phyloP scores from a whole-genome alignment of 768 basidiomycete genomes.

The Asterophora parasitica region DNA sequence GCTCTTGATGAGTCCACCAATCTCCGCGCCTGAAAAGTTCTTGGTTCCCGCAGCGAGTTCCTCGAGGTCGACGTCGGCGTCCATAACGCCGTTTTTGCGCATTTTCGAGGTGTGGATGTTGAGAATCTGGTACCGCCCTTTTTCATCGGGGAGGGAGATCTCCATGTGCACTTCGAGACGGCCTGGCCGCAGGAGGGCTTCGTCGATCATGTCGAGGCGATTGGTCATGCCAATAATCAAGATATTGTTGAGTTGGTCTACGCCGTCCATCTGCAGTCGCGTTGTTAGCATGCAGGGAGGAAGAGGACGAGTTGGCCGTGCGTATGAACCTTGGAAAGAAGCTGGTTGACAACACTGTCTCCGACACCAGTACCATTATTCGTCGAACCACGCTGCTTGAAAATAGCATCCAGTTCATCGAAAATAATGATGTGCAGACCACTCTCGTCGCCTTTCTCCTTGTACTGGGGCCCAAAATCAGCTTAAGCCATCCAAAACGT shows the following conservation, averaged over 20 bases:
- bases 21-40: conserved; percentile 98
- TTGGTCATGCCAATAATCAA: conserved; percentile 99
- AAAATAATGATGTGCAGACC: conserved; percentile 99
- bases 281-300: neutral
- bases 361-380: conserved; percentile 93
- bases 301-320: neutral
- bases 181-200: conserved; percentile 93
- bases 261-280: conserved; percentile 89
- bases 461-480: conserved; percentile 55
- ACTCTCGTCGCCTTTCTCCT: conserved; percentile 95
- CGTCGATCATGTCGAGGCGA: conserved; percentile 97
- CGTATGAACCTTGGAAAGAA: conserved; percentile 80
- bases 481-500: neutral
- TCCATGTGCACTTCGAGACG: conserved; percentile 99
- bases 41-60: conserved; percentile 86
- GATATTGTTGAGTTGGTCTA: conserved; percentile 97
- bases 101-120: conserved; percentile 95
- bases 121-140: conserved; percentile 89
- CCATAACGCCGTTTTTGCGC: conserved; percentile 90
- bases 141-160: conserved; percentile 93
- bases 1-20: conserved; percentile 93
- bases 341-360: conserved; percentile 98
- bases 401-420: conserved; percentile 97
- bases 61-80: conserved; percentile 69
- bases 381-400: conserved; percentile 95